Evolutionary conservation across 441 rosid genomes (phyloP).

Genomic region (Populus hybrid): DNA sequence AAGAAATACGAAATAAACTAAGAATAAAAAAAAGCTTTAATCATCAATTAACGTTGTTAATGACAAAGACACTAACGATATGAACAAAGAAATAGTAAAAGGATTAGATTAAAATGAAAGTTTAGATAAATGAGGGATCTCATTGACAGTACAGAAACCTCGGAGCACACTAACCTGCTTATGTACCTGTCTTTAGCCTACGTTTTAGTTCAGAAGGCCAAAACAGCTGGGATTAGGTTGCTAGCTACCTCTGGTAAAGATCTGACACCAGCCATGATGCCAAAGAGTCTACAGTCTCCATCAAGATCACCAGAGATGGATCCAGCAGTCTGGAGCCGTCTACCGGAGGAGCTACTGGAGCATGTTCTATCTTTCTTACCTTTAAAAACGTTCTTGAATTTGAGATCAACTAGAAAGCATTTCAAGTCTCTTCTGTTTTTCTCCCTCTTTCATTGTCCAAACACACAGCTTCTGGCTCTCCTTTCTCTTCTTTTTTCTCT

Average conservation of each 20-base stretch:
- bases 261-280: conserved; percentile 5
- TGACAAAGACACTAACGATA: too few relatives aligned
- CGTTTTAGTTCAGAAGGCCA: conserved; percentile 29
- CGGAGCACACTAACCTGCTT: too few relatives aligned
- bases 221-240: background rate
- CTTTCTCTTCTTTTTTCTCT: conserved; percentile 62
- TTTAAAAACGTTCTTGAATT: conserved; percentile 43
- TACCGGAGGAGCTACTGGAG: conserved; percentile 69
- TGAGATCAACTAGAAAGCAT: conserved; percentile 61
- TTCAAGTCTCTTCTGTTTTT: conserved; percentile 55
- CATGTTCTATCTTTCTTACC: conserved; percentile 57
- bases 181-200: background rate
- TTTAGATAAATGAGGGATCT: too few relatives aligned
- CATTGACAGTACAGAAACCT: too few relatives aligned
- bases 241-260: conserved; percentile 8
- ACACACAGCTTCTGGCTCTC: conserved; percentile 35
- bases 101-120: too few relatives aligned
- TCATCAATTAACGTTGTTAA: too few relatives aligned
- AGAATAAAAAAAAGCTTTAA: too few relatives aligned
- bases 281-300: conserved; percentile 1
- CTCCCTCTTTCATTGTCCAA: conserved; percentile 55
- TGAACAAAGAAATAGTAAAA: too few relatives aligned
- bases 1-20: too few relatives aligned
- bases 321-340: conserved; percentile 65
- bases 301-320: conserved; percentile 46